Evolutionary conservation across 306 rosid species (phyloP).

Genomic region (Fagus crenata): DNA sequence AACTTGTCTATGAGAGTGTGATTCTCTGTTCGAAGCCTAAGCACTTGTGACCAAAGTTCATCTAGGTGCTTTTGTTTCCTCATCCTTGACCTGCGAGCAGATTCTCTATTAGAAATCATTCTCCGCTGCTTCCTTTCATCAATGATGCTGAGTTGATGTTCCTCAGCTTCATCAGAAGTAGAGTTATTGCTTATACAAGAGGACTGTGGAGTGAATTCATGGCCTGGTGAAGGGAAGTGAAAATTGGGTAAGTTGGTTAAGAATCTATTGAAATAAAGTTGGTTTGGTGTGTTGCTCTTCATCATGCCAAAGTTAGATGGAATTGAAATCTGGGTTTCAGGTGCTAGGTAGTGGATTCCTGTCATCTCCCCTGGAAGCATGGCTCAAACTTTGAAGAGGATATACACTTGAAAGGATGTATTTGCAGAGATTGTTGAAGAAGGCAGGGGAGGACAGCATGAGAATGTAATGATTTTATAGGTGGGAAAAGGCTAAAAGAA

Average conservation of each 20-base stretch:
- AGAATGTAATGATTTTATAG: constrained; percentile 56
- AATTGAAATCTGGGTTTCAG: constrained; percentile 42
- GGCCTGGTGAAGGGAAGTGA: constrained; percentile 34
- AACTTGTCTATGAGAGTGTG: constrained; percentile 55
- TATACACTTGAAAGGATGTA: constrained; percentile 8
- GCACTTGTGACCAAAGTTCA: constrained; percentile 79
- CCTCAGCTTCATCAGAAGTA: constrained; percentile 83
- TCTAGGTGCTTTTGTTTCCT: constrained; percentile 81
- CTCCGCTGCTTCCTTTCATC: constrained; percentile 74
- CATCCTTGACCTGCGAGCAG: constrained; percentile 84
- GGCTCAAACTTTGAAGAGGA: constrained; percentile 25
- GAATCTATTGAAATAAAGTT: constrained; percentile 30
- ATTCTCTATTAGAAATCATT: constrained; percentile 87
- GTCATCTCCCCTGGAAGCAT: constrained; percentile 64
- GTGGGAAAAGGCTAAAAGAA: constrained; percentile 29
- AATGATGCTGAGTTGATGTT: constrained; percentile 50
- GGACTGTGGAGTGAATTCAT: constrained; percentile 40
- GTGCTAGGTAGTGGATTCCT: constrained; percentile 46
- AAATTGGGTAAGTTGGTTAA: constrained; percentile 38
- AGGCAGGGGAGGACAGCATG: constrained; percentile 31
- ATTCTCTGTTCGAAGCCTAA: constrained; percentile 66
- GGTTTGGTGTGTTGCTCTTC: constrained; percentile 40
- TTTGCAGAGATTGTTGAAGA: constrained; percentile 24
- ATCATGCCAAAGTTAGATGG: constrained; percentile 34
- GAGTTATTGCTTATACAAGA: constrained; percentile 64